phyloP scores from a whole-genome alignment of 2,329 filamentous ascomycete genomes.

The Stemphylium beticola region DNA sequence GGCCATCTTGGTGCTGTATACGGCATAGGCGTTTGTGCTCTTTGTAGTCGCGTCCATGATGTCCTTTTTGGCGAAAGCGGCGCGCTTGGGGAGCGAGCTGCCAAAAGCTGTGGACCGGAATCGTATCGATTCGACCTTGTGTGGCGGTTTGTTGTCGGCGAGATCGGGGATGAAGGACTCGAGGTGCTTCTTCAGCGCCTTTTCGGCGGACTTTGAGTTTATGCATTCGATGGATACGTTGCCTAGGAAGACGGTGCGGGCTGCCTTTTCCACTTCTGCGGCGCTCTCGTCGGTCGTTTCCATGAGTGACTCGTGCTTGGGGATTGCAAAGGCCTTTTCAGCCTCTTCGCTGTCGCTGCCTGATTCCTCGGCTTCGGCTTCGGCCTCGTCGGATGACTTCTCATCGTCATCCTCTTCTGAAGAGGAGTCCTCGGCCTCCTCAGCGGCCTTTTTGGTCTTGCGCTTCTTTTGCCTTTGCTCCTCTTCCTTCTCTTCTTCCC shows the following conservation, averaged over 20 bases:
- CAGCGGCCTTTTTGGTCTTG: conserved; percentile 37
- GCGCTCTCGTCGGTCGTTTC: conserved; percentile 49
- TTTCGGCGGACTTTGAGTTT: conserved; percentile 80
- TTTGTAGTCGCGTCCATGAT: conserved; percentile 90
- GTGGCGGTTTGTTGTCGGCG: conserved; percentile 56
- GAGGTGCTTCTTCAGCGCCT: conserved; percentile 76
- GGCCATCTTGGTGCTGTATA: conserved; percentile 78
- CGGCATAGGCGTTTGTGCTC: conserved; percentile 91
- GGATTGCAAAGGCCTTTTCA: conserved; percentile 59
- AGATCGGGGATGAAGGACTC: conserved; percentile 71
- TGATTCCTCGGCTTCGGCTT: conserved; percentile 47
- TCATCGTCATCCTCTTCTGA: conserved; percentile 21
- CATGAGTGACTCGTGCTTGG: conserved; percentile 58
- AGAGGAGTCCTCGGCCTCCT: conserved; percentile 15
- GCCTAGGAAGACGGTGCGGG: conserved; percentile 88
- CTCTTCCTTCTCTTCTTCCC: conserved; percentile 53
- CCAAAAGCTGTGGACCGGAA: conserved; percentile 93
- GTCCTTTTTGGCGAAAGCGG: conserved; percentile 89
- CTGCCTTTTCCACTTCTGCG: conserved; percentile 79
- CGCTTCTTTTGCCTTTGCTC: conserved; percentile 47
- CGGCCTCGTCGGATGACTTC: conserved; percentile 28
- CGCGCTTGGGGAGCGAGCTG: conserved; percentile 83
- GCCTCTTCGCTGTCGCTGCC: conserved; percentile 14
- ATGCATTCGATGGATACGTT: conserved; percentile 88
- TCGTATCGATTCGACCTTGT: conserved; percentile 86